Percentiles rank a stretch among this genome's conserved stretches.
Evolutionary conservation across 1,284 basidiomycete genomes (phyloP).

Genomic region (Phaffia rhodozyma): DNA sequence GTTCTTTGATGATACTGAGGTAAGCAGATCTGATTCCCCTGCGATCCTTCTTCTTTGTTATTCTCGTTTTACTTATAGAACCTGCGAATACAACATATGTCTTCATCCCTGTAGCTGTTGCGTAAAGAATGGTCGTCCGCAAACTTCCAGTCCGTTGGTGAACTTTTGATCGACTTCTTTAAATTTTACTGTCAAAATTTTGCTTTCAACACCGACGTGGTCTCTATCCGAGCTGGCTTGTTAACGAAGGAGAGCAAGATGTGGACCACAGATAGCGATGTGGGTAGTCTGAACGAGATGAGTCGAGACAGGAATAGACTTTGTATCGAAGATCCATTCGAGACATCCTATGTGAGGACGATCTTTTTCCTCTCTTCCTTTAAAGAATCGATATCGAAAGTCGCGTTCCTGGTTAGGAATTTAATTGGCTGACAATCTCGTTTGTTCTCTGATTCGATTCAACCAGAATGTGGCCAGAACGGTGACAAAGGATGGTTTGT

Average conservation of each 20-base stretch:
- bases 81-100: too few species aligned
- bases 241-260: slow-evolving; percentile 49
- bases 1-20: slow-evolving; percentile 96
- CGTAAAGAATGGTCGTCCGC: slow-evolving; percentile 86
- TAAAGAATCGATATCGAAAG: not conserved
- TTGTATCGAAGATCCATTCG: slow-evolving; percentile 97
- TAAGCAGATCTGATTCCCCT: slow-evolving; percentile 1
- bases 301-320: slow-evolving; percentile 77
- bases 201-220: slow-evolving; percentile 78
- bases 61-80: too few species aligned
- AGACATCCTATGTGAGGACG: slow-evolving; percentile 53
- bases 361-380: not conserved
- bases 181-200: slow-evolving; percentile 92
- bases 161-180: slow-evolving; percentile 96
- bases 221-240: slow-evolving; percentile 78
- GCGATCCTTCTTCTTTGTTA: too few species aligned
- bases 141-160: slow-evolving; percentile 84
- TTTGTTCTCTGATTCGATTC: not conserved
- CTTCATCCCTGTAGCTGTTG: slow-evolving; percentile 39
- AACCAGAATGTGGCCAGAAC: slow-evolving; percentile 74
- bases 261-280: slow-evolving; percentile 29
- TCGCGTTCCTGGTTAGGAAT: not conserved
- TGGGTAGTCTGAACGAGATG: slow-evolving; percentile 48
- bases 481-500: slow-evolving; percentile 90
- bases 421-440: not conserved